A percentile compares a stretch with the other conserved stretches of the same genome.
Evolutionary conservation across 1,139 yeast species (phyloP).

Genomic region (Candida labiduridarum): DNA sequence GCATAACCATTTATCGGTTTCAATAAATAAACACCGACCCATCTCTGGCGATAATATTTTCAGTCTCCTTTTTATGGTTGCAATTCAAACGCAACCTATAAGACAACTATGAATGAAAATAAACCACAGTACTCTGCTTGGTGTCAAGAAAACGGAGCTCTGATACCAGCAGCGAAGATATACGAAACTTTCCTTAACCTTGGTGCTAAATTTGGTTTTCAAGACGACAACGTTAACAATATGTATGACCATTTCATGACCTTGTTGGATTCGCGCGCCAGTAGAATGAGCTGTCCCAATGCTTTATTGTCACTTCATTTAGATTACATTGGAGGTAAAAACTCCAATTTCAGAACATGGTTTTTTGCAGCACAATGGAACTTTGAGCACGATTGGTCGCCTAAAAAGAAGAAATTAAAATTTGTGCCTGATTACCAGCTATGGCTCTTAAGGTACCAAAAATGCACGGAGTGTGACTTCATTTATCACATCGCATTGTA

Average conservation of each 20-base stretch:
- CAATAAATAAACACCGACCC: not conserved
- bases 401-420: constrained; percentile 2
- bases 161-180: constrained; percentile 23
- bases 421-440: constrained; percentile 16
- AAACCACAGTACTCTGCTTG: constrained; percentile 30
- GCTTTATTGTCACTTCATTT: constrained; percentile 42
- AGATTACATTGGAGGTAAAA: constrained; percentile 46
- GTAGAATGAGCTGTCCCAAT: constrained; percentile 36
- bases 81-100: not conserved
- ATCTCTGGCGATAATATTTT: not conserved
- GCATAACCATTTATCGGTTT: not conserved
- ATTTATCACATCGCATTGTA: constrained; percentile 36
- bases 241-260: constrained; percentile 43
- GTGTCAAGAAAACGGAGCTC: constrained; percentile 38
- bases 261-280: constrained; percentile 43
- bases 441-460: constrained; percentile 22
- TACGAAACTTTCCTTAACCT: constrained; percentile 22
- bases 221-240: constrained; percentile 36
- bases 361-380: constrained; percentile 34
- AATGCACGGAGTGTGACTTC: constrained; percentile 30
- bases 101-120: constrained; percentile 3
- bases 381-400: constrained; percentile 14
- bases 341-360: constrained; percentile 46
- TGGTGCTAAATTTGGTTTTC: constrained; percentile 34
- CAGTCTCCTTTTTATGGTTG: not conserved